Conservation (phyloP, 257 asterid genomes). For the Rhazya stricta region DNA sequence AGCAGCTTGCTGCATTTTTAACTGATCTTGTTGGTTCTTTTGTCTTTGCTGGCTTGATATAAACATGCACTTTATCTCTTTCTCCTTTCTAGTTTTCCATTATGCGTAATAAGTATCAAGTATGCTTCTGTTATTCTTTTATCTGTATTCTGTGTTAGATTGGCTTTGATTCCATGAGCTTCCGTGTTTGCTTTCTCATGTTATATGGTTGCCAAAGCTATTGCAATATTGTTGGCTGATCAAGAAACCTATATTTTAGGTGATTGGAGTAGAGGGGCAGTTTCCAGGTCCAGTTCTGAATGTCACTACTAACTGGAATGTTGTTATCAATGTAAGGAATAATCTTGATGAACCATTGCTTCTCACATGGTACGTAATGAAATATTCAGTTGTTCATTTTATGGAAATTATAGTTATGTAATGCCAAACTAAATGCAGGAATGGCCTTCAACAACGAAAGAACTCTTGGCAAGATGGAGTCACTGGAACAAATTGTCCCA, state of each 20-base stretch:
- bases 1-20: background rate
- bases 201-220: background rate
- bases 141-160: too few species aligned
- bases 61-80: background rate
- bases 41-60: background rate
- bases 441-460: constrained; percentile 79
- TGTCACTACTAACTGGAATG: constrained; percentile 93
- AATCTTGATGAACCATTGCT: constrained; percentile 84
- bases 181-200: background rate
- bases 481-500: constrained; percentile 89
- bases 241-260: constrained; percentile 35
- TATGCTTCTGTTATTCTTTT: background rate
- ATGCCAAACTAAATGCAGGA: constrained; percentile 50
- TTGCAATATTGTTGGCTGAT: background rate
- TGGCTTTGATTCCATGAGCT: background rate
- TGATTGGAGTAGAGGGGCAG: constrained; percentile 75
- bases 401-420: background rate
- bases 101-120: background rate
- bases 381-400: background rate
- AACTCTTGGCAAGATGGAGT: constrained; percentile 97
- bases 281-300: constrained; percentile 89
- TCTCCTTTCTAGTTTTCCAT: background rate
- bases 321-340: constrained; percentile 75
- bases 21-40: background rate
- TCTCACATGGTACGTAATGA: constrained; percentile 62